phyloP scores from a whole-genome alignment of 2,329 filamentous ascomycete genomes.

The Xylaria polymorpha region DNA sequence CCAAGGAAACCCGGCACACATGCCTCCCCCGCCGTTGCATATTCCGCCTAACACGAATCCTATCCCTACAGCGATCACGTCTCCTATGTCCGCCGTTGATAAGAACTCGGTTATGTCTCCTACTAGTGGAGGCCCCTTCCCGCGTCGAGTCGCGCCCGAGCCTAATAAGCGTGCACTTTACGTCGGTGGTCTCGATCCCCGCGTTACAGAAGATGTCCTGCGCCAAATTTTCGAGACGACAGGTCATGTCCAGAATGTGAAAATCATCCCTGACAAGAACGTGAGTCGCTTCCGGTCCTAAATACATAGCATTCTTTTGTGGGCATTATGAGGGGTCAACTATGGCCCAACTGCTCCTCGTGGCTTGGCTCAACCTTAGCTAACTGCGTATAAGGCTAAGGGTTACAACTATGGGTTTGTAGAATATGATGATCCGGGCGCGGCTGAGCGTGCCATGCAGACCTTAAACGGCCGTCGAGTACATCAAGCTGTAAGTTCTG shows the following conservation, averaged over 20 bases:
- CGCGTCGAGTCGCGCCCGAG: constrained; percentile 92
- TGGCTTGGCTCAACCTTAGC: constrained; percentile 8
- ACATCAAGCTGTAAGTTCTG: constrained; percentile 83
- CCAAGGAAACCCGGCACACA: constrained; percentile 77
- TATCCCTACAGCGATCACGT: constrained; percentile 91
- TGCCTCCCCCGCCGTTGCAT: constrained; percentile 90
- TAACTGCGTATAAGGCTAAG: constrained; percentile 72
- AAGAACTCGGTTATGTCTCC: constrained; percentile 82
- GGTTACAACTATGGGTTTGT: constrained; percentile 99
- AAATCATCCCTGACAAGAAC: constrained; percentile 99
- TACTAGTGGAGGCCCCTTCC: constrained; percentile 81
- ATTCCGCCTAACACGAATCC: constrained; percentile 98
- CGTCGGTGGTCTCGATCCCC: constrained; percentile 91
- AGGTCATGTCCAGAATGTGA: constrained; percentile 97
- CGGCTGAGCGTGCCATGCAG: constrained; percentile 96
- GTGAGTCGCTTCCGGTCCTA: constrained; percentile 67
- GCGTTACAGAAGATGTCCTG: constrained; percentile 95
- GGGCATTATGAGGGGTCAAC: not conserved
- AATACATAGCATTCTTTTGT: not conserved
- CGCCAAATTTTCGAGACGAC: constrained; percentile 99
- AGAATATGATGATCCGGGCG: constrained; percentile 97
- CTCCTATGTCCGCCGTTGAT: constrained; percentile 76
- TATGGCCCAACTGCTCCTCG: not conserved
- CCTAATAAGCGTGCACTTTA: constrained; percentile 98
- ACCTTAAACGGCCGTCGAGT: constrained; percentile 95